Evolutionary conservation across 805 yeast species (phyloP), one percentile per base, ranked within the genome.

Genomic region (Teunomyces panamensis): DNA sequence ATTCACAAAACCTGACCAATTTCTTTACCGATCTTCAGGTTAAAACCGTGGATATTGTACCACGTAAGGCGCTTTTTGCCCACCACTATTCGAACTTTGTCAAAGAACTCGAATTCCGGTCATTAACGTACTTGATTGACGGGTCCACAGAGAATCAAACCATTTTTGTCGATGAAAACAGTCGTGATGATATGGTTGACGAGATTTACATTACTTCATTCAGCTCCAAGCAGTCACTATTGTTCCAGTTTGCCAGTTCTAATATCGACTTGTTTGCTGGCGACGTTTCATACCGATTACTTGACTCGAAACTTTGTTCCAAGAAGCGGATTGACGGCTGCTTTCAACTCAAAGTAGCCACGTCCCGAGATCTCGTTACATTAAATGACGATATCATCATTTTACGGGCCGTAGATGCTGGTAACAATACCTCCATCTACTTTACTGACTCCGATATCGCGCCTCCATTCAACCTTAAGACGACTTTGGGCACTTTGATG

Each of bases 231-330:
- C 76, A 62, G 63, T 59, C 51, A 44, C 62, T 69, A 32, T 65
- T 85, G 4, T 89, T 89, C 58, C 94, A 87, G 58, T 85, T 91
- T 59, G 63, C 75, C 11, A 68, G 77, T 8, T 80, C 74, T 9
- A 61, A 64, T 9, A 47, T 83, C 9, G 70, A 73, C 10, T 47
- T 73, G 29, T 55, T 36, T 42, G 8, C 41, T 6, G 11, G 42
- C 45, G 13, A 39, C 44, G 33, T 24, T 32, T 2, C 37, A 34
- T 58, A 69, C 42, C 64, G 63, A 11, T 64, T 89, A 28, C 64
- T 76, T 20, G 67, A 71, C 17, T 71, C 90, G 0, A 75, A 74
- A 47, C 74, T 77, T 37, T 87, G 92, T 49, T 71, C 82, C 10
- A 75, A 77, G 49, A 75, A 76, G 52, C 62, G 84, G 45, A 87